These are phyloP conservation scores for Thozetella sp. DNA, from an alignment of 495 filamentous ascomycete genomes.

Conservation along the genomic window DNA sequence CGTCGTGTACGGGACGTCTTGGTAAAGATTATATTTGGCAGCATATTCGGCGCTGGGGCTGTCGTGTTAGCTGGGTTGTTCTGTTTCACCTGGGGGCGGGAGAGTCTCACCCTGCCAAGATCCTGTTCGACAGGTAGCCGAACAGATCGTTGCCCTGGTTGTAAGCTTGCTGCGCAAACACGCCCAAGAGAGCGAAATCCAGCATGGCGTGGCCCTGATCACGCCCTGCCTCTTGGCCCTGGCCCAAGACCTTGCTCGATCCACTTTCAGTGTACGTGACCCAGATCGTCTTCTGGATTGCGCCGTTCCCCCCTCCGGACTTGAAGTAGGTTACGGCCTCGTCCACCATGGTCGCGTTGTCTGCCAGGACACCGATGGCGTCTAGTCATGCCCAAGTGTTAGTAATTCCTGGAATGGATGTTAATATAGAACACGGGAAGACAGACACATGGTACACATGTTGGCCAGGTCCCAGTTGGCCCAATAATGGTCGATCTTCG, in stretches of 20 bases:
- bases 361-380: slow-evolving; percentile 39
- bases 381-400: too few relatives aligned
- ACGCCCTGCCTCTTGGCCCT: slow-evolving; percentile 44
- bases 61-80: slow-evolving; percentile 11
- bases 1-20: slow-evolving; percentile 40
- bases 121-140: slow-evolving; percentile 28
- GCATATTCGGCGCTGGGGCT: slow-evolving; percentile 37
- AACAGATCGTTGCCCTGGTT: slow-evolving; percentile 45
- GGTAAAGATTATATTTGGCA: slow-evolving; percentile 42
- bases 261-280: slow-evolving; percentile 17
- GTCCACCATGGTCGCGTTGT: slow-evolving; percentile 41
- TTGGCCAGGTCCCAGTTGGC: slow-evolving; percentile 52
- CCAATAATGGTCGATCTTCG: slow-evolving; percentile 37
- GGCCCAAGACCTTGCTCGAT: slow-evolving; percentile 25
- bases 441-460: slow-evolving; percentile 31
- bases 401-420: too few relatives aligned
- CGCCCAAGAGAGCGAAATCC: slow-evolving; percentile 35
- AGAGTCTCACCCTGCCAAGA: slow-evolving; percentile 31
- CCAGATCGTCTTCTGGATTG: slow-evolving; percentile 30
- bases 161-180: slow-evolving; percentile 38
- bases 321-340: slow-evolving; percentile 36
- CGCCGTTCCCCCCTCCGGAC: slow-evolving; percentile 36
- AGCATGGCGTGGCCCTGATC: slow-evolving; percentile 46
- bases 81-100: background rate
- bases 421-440: too few relatives aligned